These are phyloP conservation scores for Aspergillus conjunctus DNA, from an alignment of 495 filamentous ascomycete species.

Conservation along the genomic window DNA sequence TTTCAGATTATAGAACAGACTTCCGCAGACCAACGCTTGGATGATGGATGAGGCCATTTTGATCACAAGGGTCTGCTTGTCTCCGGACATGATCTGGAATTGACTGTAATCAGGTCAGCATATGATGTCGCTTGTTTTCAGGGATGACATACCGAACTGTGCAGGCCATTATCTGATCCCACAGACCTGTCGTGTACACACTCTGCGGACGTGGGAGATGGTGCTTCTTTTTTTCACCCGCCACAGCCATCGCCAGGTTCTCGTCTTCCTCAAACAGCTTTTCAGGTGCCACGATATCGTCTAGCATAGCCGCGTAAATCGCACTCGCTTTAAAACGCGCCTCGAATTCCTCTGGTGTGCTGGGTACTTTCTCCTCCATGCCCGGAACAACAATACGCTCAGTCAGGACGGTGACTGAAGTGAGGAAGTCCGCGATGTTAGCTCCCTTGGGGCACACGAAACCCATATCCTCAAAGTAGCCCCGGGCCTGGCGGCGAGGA, in stretches of 20 bases:
- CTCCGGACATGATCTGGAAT: conserved; percentile 43
- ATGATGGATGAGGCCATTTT: conserved; percentile 38
- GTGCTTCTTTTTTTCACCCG: conserved; percentile 56
- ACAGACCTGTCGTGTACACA: conserved; percentile 58
- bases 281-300: conserved; percentile 60
- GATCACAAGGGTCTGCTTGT: conserved; percentile 40
- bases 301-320: conserved; percentile 62
- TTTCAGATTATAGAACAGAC: conserved; percentile 44
- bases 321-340: conserved; percentile 67
- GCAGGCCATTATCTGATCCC: conserved; percentile 59
- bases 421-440: conserved; percentile 78
- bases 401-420: conserved; percentile 69
- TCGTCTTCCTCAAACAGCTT: conserved; percentile 47
- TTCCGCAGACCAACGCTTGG: conserved; percentile 44
- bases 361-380: conserved; percentile 65
- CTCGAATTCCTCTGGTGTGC: conserved; percentile 77
- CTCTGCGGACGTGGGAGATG: conserved; percentile 43
- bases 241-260: conserved; percentile 41
- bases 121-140: too few relatives aligned
- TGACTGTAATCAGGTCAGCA: conserved; percentile 23
- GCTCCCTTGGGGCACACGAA: conserved; percentile 69
- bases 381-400: conserved; percentile 68
- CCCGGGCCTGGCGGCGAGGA: conserved; percentile 56
- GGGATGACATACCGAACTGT: conserved; percentile 38
- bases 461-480: conserved; percentile 72